Base-by-base conservation (phyloP, 257 asterid genomes). In the Mitragyna speciosa region DNA sequence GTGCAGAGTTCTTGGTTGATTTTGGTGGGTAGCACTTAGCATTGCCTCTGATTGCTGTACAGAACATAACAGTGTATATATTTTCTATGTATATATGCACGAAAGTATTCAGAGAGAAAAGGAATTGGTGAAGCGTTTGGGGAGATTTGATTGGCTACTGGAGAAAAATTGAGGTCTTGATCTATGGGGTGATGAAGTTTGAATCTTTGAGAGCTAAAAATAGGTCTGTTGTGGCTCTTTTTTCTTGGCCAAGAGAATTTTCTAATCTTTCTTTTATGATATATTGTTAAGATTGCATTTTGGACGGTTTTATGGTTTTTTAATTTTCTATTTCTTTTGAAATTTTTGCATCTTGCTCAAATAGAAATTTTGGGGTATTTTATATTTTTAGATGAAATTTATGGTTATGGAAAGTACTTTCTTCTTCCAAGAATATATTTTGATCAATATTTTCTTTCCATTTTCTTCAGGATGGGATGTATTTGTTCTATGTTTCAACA, bases 161-260 rank as follows among this genome's bases (percentile, higher is more conserved):
- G 64, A 45, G 58, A 45, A 33, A 0, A 39, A 12, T 76, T 76
- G 41, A 65, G 77, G 76, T n/a, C 75, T 79, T 83, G 59, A 49
- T 52, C 52, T 56, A 63, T 70, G 76, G 73, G 78, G 79, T 58
- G 81, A 54, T 66, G 41, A 49, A 75, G 30, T 52, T 59, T 78
- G 71, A 85, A 68, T 76, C 64, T 77, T 85, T 67, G 71, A 58
- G 80, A 79, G 80, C 43, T 22, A 52, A 71, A 61, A 79, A 41
- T 51, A 70, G 83, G 80, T 78, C 19, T 85, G 73, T 68, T 79
- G 75, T 68, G 80, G 78, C 77, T 63, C 79, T 78, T 58, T 75
- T 73, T 54, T 82, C n/a, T 66, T 43, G 80, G 85, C 86, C 54
- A 75, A 83, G 91, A 90, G 86, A 84, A 78, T 58, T 79, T 45